Conservation (phyloP, 2,329 filamentous ascomycete species). For the Penicillium sp. region DNA sequence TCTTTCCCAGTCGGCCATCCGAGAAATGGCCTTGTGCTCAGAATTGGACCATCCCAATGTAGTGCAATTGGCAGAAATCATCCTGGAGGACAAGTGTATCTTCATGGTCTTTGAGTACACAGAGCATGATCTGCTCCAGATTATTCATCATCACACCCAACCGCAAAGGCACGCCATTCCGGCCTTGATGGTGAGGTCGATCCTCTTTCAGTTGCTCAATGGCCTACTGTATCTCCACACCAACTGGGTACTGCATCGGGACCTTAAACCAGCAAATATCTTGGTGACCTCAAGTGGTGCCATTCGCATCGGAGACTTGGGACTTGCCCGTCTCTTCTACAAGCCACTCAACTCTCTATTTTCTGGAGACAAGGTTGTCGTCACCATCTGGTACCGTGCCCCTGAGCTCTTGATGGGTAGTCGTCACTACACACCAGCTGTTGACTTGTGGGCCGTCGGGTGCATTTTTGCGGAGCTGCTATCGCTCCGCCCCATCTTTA, state of each 20-base stretch:
- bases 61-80: constrained; percentile 85
- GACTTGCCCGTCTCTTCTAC: constrained; percentile 82
- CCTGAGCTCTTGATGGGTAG: constrained; percentile 86
- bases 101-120: constrained; percentile 99
- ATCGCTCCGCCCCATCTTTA: constrained; percentile 87
- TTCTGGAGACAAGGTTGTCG: constrained; percentile 91
- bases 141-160: constrained; percentile 94
- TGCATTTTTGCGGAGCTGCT: constrained; percentile 96
- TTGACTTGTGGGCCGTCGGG: constrained; percentile 94
- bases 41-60: constrained; percentile 83
- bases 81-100: constrained; percentile 96
- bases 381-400: constrained; percentile 97
- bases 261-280: constrained; percentile 96
- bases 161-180: constrained; percentile 81
- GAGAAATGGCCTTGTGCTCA: constrained; percentile 93
- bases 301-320: constrained; percentile 90
- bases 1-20: constrained; percentile 91
- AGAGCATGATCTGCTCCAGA: constrained; percentile 92
- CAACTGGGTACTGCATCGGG: constrained; percentile 94
- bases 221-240: constrained; percentile 88
- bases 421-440: constrained; percentile 91
- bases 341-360: constrained; percentile 89
- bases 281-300: constrained; percentile 87
- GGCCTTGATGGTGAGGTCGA: constrained; percentile 77
- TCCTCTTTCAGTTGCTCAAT: constrained; percentile 91